These are phyloP conservation scores for Diutina rugosa DNA, from an alignment of 1,139 yeast species.

Conservation along the genomic window DNA sequence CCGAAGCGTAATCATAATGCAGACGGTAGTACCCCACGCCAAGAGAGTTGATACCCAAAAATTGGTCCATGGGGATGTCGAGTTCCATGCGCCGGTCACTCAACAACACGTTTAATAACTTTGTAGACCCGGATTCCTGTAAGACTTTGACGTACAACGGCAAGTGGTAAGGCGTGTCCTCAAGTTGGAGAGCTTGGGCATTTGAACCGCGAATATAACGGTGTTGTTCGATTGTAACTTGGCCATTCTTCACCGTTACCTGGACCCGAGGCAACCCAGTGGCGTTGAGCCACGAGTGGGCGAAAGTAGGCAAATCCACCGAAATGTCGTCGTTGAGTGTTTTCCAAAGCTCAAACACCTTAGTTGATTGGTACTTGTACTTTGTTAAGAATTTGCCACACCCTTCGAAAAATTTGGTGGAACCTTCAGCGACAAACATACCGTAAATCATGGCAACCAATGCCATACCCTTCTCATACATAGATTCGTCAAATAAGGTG, in stretches of 20 bases:
- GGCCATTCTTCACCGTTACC: constrained; percentile 17
- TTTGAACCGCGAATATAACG: constrained; percentile 14
- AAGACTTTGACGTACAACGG: constrained; percentile 37
- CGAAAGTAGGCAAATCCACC: constrained; percentile 24
- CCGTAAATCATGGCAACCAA: constrained; percentile 43
- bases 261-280: constrained; percentile 46
- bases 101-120: constrained; percentile 26
- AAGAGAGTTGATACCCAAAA: constrained; percentile 6
- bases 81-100: constrained; percentile 33
- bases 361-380: constrained; percentile 26
- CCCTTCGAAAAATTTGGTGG: constrained; percentile 18
- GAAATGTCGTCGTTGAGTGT: constrained; percentile 16
- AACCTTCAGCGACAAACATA: constrained; percentile 21
- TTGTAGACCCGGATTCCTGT: constrained; percentile 14
- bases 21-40: not conserved
- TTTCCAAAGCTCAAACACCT: constrained; percentile 48
- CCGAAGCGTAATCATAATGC: not conserved
- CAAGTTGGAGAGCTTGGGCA: constrained; percentile 10
- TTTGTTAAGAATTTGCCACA: constrained; percentile 29
- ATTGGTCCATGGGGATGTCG: constrained; percentile 13
- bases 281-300: constrained; percentile 46
- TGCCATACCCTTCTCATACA: constrained; percentile 56
- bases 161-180: constrained; percentile 25
- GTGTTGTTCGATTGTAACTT: constrained; percentile 37
- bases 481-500: constrained; percentile 33